Conservation (phyloP, 116 monocot species). For the Thalassia testudinum region DNA sequence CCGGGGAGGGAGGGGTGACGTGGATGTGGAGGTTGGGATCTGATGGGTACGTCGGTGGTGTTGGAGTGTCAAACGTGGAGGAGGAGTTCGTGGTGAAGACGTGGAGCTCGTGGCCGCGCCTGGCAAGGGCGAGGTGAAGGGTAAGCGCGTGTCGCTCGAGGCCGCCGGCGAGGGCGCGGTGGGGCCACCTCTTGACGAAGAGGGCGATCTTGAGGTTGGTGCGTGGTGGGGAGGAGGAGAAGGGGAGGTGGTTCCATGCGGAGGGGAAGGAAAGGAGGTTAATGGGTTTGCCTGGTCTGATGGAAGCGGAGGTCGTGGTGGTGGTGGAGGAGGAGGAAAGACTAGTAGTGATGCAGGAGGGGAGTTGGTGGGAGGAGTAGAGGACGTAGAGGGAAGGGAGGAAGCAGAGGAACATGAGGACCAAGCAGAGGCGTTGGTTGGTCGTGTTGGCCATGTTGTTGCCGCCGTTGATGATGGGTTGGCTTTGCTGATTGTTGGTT, state of each 20-base stretch:
- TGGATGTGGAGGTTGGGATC: slow-evolving; percentile 33
- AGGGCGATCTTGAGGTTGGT: slow-evolving; percentile 53
- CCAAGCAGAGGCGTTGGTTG: too few relatives aligned
- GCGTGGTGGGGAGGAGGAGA: slow-evolving; percentile 38
- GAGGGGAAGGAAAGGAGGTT: slow-evolving; percentile 44
- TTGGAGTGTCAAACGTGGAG: neutral
- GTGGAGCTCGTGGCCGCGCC: slow-evolving; percentile 65
- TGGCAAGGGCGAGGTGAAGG: slow-evolving; percentile 63
- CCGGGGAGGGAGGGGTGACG: slow-evolving; percentile 33
- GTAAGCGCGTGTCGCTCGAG: slow-evolving; percentile 80
- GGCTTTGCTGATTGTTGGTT: too few relatives aligned
- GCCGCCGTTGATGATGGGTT: too few relatives aligned
- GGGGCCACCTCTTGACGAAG: slow-evolving; percentile 77
- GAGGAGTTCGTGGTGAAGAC: slow-evolving; percentile 32
- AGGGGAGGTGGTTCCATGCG: slow-evolving; percentile 54
- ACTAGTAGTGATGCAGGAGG: too few relatives aligned
- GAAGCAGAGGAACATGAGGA: too few relatives aligned
- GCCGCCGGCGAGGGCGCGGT: slow-evolving; percentile 44
- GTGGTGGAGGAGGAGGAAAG: too few relatives aligned
- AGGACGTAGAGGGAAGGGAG: too few relatives aligned
- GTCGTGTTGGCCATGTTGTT: too few relatives aligned
- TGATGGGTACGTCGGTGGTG: neutral
- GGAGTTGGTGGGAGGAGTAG: too few relatives aligned
- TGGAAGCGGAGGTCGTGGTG: too few relatives aligned
- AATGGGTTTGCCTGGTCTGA: too few relatives aligned